Conservation (phyloP, 805 yeast species). For the Candida stauntonica region DNA sequence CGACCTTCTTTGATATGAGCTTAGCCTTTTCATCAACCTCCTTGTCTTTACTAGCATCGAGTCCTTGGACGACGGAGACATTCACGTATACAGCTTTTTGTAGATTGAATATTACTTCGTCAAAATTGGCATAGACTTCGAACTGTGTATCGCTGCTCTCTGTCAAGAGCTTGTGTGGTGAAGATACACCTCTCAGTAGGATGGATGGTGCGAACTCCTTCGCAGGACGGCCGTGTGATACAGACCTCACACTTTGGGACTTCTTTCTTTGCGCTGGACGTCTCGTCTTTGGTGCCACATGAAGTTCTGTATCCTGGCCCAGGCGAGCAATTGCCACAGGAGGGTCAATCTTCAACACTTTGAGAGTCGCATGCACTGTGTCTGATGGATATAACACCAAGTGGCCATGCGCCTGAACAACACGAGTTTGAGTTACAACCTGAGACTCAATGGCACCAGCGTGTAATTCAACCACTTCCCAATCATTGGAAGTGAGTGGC, state of each 20-base stretch:
- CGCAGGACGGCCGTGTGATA: conserved; percentile 22
- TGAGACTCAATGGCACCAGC: conserved; percentile 72
- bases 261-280: conserved; percentile 26
- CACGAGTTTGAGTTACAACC: conserved; percentile 75
- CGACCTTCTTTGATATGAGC: conserved; percentile 27
- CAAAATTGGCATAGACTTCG: conserved; percentile 43
- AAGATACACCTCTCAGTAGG: conserved; percentile 48
- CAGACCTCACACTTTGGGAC: conserved; percentile 21
- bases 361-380: conserved; percentile 53
- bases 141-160: conserved; percentile 25
- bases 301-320: conserved; percentile 61
- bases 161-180: conserved; percentile 44
- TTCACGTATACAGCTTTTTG: conserved; percentile 41
- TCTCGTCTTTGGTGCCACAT: conserved; percentile 67
- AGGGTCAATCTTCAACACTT: conserved; percentile 44
- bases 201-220: conserved; percentile 31
- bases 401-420: conserved; percentile 54
- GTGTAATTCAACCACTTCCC: conserved; percentile 87
- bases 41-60: conserved; percentile 30
- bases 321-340: conserved; percentile 43
- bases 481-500: conserved; percentile 73
- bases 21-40: conserved; percentile 10
- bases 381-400: conserved; percentile 70
- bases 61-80: conserved; percentile 51
- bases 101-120: conserved; percentile 33